These are phyloP conservation scores for Herpotrichia juniperi DNA, from an alignment of 2,329 filamentous ascomycete genomes.

Conservation along the genomic window DNA sequence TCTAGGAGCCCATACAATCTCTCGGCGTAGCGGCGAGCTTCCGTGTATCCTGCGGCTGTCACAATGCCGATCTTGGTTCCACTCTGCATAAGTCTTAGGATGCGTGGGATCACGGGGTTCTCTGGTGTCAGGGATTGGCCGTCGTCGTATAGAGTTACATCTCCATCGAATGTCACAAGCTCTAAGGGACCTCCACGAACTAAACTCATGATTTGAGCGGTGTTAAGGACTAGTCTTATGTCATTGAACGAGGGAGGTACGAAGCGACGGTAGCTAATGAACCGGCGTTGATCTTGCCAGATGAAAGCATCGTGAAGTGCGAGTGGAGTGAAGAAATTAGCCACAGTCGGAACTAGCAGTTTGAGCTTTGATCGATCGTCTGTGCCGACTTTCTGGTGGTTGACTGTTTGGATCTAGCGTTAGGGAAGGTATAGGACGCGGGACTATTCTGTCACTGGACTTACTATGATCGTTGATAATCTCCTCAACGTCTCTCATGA, in stretches of 20 bases:
- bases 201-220: conserved; percentile 92
- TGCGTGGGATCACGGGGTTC: conserved; percentile 76
- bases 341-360: conserved; percentile 86
- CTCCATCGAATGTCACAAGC: conserved; percentile 94
- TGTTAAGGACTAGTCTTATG: conserved; percentile 89
- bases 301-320: conserved; percentile 88
- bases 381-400: conserved; percentile 69
- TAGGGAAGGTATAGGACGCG: not conserved
- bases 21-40: conserved; percentile 82
- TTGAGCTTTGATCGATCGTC: conserved; percentile 85
- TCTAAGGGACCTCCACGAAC: conserved; percentile 74
- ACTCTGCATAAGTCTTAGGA: conserved; percentile 73
- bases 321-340: conserved; percentile 90
- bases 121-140: conserved; percentile 76
- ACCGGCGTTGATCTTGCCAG: conserved; percentile 83
- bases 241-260: conserved; percentile 98
- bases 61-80: conserved; percentile 92
- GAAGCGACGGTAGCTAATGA: conserved; percentile 89
- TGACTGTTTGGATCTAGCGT: conserved; percentile 59
- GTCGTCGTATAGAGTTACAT: conserved; percentile 89
- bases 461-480: conserved; percentile 91
- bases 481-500: conserved; percentile 89
- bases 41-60: conserved; percentile 93
- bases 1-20: conserved; percentile 87
- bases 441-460: conserved; percentile 19